Evolutionary conservation across 2,329 filamentous ascomycete genomes (phyloP).

Genomic region (Fusarium dlaminii): DNA sequence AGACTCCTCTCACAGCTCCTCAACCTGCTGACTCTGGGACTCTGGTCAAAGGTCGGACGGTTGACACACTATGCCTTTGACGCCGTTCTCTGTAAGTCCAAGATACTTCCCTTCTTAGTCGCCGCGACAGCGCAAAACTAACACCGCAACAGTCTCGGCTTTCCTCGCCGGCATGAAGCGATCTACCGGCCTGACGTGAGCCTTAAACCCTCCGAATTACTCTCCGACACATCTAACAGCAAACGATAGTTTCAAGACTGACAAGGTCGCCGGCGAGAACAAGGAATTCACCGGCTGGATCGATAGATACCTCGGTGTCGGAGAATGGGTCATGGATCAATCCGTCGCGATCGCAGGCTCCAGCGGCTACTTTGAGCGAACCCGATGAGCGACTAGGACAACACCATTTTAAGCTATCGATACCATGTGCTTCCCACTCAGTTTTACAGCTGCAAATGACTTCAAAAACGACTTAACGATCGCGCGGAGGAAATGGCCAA

Average conservation of each 20-base stretch:
- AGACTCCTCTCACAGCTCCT: slow-evolving; percentile 61
- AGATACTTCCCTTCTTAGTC: neutral
- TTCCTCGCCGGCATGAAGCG: slow-evolving; percentile 97
- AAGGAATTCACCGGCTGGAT: slow-evolving; percentile 89
- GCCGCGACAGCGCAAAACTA: neutral
- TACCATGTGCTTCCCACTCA: slow-evolving; percentile 27
- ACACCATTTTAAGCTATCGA: slow-evolving; percentile 18
- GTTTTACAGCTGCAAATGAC: neutral
- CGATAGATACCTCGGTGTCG: slow-evolving; percentile 90
- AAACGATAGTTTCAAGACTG: slow-evolving; percentile 80
- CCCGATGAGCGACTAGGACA: slow-evolving; percentile 62
- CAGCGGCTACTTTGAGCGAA: slow-evolving; percentile 91
- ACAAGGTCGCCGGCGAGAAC: slow-evolving; percentile 81
- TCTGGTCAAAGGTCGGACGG: slow-evolving; percentile 85
- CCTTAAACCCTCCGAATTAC: slow-evolving; percentile 44
- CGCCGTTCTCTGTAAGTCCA: slow-evolving; percentile 82
- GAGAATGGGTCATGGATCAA: slow-evolving; percentile 98
- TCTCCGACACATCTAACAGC: slow-evolving; percentile 31
- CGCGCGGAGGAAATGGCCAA: slow-evolving; percentile 10
- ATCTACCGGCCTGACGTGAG: slow-evolving; percentile 97
- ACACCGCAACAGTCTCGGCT: slow-evolving; percentile 77
- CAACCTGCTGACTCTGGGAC: slow-evolving; percentile 74
- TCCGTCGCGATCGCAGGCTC: slow-evolving; percentile 90
- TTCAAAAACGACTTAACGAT: slow-evolving; percentile 21
- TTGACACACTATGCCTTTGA: slow-evolving; percentile 96